Evolutionary conservation across 1,284 basidiomycete species (phyloP).

Genomic region (Leccinum solheimii): DNA sequence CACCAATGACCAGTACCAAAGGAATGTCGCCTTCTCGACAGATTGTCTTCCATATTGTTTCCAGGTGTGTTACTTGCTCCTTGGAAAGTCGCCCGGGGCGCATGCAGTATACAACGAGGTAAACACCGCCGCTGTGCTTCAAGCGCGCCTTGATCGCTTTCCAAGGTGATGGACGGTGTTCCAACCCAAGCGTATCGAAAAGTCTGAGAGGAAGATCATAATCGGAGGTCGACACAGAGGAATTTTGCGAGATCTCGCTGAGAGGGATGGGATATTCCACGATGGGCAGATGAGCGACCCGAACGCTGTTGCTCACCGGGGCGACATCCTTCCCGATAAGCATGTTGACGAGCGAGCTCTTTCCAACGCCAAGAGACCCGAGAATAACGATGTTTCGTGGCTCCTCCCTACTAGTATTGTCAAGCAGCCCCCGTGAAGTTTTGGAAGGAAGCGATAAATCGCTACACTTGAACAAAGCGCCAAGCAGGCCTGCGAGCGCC

Average conservation of each 20-base stretch:
- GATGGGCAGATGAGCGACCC: conserved; percentile 21
- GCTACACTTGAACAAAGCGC: background rate
- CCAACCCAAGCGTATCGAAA: conserved; percentile 28
- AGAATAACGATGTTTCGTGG: conserved; percentile 26
- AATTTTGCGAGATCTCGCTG: conserved; percentile 9
- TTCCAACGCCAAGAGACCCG: conserved; percentile 31
- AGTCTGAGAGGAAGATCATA: conserved; percentile 13
- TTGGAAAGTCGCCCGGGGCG: conserved; percentile 24
- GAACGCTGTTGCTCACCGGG: conserved; percentile 23
- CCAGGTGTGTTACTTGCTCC: conserved; percentile 22
- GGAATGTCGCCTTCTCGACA: conserved; percentile 19
- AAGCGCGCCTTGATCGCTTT: conserved; percentile 16
- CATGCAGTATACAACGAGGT: conserved; percentile 31
- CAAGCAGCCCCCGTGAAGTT: conserved; percentile 7
- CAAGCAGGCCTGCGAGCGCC: background rate
- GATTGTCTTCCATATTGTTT: conserved; percentile 21
- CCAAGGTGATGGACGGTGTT: conserved; percentile 22
- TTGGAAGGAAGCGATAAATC: background rate
- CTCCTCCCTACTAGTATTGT: conserved; percentile 4
- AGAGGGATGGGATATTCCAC: conserved; percentile 18
- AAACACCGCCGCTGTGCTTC: conserved; percentile 14
- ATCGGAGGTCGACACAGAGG: background rate
- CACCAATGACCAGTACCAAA: conserved; percentile 27
- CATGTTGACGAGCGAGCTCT: conserved; percentile 33
- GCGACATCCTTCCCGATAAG: conserved; percentile 24